Percentiles rank a stretch among this genome's conserved stretches.
phyloP scores from a whole-genome alignment of 768 basidiomycete species.

The Leccinum disarticulatum region DNA sequence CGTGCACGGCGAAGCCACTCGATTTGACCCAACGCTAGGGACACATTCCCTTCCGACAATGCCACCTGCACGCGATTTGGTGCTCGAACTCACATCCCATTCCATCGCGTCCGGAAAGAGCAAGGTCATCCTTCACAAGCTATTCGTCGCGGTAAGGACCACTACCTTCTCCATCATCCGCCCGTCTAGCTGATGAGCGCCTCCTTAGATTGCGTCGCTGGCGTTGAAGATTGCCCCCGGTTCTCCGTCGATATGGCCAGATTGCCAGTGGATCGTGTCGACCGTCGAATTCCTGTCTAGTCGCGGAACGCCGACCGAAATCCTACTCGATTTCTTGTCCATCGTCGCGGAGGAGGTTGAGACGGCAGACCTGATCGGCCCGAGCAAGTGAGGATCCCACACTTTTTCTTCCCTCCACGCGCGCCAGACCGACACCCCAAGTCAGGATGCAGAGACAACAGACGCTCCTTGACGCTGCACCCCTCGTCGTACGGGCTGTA shows the following conservation, averaged over 20 bases:
- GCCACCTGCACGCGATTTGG: conserved; percentile 53
- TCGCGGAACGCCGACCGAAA: conserved; percentile 56
- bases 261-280: conserved; percentile 74
- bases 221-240: conserved; percentile 69
- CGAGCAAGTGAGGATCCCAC: conserved; percentile 59
- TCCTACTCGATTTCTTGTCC: conserved; percentile 71
- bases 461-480: conserved; percentile 63
- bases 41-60: conserved; percentile 63
- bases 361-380: conserved; percentile 69
- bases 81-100: conserved; percentile 69
- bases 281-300: conserved; percentile 62
- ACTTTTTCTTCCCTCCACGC: neutral
- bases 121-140: conserved; percentile 79
- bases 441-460: conserved; percentile 61
- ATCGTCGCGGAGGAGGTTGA: conserved; percentile 85
- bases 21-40: conserved; percentile 47
- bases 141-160: conserved; percentile 74
- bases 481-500: conserved; percentile 72
- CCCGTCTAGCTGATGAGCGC: conserved; percentile 9
- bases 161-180: neutral
- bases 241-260: conserved; percentile 62
- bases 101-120: conserved; percentile 57
- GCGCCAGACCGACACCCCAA: conserved; percentile 8
- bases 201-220: conserved; percentile 57
- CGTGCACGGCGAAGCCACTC: neutral